Evolutionary conservation across 2,329 filamentous ascomycete species (phyloP).

Genomic region (Fusarium armeniacum): DNA sequence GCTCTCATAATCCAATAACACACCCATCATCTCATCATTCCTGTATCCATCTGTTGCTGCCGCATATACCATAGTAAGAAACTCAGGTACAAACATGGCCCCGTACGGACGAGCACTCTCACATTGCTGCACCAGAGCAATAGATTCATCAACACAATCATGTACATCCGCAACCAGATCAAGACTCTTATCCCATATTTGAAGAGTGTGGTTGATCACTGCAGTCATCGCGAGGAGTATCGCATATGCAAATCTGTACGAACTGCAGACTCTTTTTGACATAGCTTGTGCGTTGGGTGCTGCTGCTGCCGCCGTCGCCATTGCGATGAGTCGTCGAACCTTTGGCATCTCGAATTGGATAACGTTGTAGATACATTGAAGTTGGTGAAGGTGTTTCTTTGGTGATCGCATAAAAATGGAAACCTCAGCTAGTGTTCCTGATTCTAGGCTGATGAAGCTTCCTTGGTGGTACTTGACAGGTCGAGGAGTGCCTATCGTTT

Average conservation of each 20-base stretch:
- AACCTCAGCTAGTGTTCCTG: conserved; percentile 26
- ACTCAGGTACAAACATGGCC: conserved; percentile 33
- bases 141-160: conserved; percentile 27
- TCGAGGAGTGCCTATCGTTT: conserved; percentile 11
- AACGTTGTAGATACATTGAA: conserved; percentile 34
- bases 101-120: conserved; percentile 33
- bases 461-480: conserved; percentile 35
- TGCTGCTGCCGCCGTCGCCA: conserved; percentile 11
- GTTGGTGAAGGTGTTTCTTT: conserved; percentile 9
- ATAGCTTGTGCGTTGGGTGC: conserved; percentile 6
- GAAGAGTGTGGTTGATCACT: conserved; percentile 33
- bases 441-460: conserved; percentile 37
- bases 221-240: conserved; percentile 26
- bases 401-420: conserved; percentile 33
- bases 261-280: conserved; percentile 4
- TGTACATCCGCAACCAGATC: conserved; percentile 16
- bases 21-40: conserved; percentile 16
- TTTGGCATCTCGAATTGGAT: conserved; percentile 33
- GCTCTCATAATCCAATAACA: conserved; percentile 37
- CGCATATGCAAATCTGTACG: conserved; percentile 32
- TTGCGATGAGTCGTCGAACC: conserved; percentile 8
- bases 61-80: conserved; percentile 39
- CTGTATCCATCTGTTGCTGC: conserved; percentile 24
- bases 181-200: conserved; percentile 13
- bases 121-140: conserved; percentile 32